These are phyloP conservation scores for Castanea crenata DNA, from an alignment of 306 rosid species.

Conservation along the genomic window DNA sequence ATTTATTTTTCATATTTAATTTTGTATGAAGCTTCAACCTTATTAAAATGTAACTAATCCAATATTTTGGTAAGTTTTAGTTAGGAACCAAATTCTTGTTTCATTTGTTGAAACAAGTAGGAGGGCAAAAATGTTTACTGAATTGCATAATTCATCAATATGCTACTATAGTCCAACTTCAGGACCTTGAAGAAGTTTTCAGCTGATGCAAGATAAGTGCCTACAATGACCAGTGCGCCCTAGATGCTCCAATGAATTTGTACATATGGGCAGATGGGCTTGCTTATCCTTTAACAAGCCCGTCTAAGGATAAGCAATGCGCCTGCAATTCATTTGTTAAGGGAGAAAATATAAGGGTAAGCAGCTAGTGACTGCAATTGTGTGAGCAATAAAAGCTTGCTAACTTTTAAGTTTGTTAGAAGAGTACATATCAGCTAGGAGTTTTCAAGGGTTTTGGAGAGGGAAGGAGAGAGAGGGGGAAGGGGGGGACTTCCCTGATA, in stretches of 20 bases:
- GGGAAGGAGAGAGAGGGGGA: too few species aligned
- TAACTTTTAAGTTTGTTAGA: too few species aligned
- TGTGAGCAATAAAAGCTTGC: background rate
- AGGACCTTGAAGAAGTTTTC: background rate
- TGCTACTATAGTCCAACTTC: background rate
- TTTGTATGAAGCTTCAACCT: background rate
- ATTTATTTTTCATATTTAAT: background rate
- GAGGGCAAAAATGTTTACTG: background rate
- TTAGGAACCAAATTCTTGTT: background rate
- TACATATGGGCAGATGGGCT: too few species aligned
- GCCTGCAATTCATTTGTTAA: background rate
- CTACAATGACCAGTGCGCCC: background rate
- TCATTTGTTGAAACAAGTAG: background rate
- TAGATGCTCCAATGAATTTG: background rate
- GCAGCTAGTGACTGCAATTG: background rate
- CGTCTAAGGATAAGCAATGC: too few species aligned
- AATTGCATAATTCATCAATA: background rate
- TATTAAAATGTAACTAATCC: background rate
- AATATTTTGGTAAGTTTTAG: background rate
- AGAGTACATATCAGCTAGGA: too few species aligned
- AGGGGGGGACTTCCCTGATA: too few species aligned
- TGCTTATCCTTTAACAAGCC: too few species aligned
- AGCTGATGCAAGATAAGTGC: background rate
- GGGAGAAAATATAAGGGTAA: background rate
- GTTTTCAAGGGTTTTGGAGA: too few species aligned